Evolutionary conservation across 192 early-diverging fungal genomes (phyloP).

Genomic region (Funneliformis geosporum): DNA sequence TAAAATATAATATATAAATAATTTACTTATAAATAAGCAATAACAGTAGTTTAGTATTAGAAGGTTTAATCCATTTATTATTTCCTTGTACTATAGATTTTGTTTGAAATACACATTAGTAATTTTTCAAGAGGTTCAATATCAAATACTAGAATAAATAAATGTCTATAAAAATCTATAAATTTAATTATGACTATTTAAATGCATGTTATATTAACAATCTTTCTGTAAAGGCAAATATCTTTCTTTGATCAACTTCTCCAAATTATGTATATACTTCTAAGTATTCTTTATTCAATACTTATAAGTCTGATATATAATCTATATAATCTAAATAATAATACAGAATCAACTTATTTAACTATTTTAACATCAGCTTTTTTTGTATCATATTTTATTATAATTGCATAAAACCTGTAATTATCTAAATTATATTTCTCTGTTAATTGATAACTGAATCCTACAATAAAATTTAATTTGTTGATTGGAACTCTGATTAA

Average conservation of each 20-base stretch:
- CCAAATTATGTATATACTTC: conserved; percentile 93
- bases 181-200: conserved; percentile 99
- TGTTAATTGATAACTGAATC: conserved; percentile 88
- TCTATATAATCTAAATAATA: conserved; percentile 86
- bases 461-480: conserved; percentile 88
- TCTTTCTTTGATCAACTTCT: conserved; percentile 99
- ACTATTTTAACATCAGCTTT: conserved; percentile 99
- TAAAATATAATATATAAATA: too few species aligned
- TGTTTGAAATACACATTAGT: conserved; percentile 98
- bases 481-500: conserved; percentile 93
- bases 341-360: conserved; percentile 87
- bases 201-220: conserved; percentile 97
- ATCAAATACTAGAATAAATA: conserved; percentile 97
- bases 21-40: conserved; percentile 93
- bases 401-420: conserved; percentile 79
- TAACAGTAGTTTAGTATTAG: conserved; percentile 94
- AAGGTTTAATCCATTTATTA: conserved; percentile 98
- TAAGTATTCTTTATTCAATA: conserved; percentile 96
- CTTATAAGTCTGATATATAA: conserved; percentile 98
- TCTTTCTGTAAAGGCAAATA: conserved; percentile 96
- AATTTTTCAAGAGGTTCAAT: conserved; percentile 99
- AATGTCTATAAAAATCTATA: conserved; percentile 96
- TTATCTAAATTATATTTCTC: conserved; percentile 89
- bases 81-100: conserved; percentile 99
- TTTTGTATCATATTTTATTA: conserved; percentile 94